Conservation (phyloP, 2,329 filamentous ascomycete species). For the Xylariomycetidae sp. region DNA sequence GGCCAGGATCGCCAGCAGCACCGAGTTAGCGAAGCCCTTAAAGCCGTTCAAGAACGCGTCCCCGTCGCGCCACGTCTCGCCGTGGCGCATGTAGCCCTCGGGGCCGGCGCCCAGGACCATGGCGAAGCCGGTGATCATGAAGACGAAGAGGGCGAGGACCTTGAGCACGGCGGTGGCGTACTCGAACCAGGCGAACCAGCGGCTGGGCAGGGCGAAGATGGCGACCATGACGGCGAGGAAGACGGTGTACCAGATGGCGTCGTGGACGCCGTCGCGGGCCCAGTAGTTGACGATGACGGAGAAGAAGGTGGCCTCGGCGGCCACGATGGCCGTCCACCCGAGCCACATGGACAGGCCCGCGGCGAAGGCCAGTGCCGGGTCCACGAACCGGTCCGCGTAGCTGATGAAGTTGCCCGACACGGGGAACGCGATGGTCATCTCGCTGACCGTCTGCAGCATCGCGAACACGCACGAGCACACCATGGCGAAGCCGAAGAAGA, state of each 20-base stretch:
- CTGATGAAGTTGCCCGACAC: conserved; percentile 32
- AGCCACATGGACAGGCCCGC: conserved; percentile 22
- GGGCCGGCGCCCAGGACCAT: conserved; percentile 35
- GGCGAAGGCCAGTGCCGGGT: conserved; percentile 33
- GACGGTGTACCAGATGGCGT: conserved; percentile 7
- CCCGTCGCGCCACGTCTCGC: conserved; percentile 27
- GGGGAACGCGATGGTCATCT: conserved; percentile 34
- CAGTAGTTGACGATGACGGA: conserved; percentile 2
- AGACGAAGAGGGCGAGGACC: conserved; percentile 30
- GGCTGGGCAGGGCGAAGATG: conserved; percentile 14
- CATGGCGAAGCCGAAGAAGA: conserved; percentile 28
- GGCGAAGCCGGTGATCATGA: conserved; percentile 31
- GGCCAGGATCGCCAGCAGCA: conserved; percentile 11
- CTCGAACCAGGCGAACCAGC: conserved; percentile 31
- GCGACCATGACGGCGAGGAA: conserved; percentile 12
- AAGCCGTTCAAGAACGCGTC: conserved; percentile 31
- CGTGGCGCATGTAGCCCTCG: conserved; percentile 25
- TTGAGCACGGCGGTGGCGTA: conserved; percentile 31
- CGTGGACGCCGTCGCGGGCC: conserved; percentile 1
- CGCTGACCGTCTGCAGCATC: conserved; percentile 18
- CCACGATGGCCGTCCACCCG: conserved; percentile 1
- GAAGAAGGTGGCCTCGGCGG: conserved; percentile 1
- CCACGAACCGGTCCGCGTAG: conserved; percentile 32
- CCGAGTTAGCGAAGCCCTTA: conserved; percentile 14
- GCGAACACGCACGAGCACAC: conserved; percentile 14